phyloP scores from a whole-genome alignment of 176 grass and related monocot genomes.

The Typha latifolia region DNA sequence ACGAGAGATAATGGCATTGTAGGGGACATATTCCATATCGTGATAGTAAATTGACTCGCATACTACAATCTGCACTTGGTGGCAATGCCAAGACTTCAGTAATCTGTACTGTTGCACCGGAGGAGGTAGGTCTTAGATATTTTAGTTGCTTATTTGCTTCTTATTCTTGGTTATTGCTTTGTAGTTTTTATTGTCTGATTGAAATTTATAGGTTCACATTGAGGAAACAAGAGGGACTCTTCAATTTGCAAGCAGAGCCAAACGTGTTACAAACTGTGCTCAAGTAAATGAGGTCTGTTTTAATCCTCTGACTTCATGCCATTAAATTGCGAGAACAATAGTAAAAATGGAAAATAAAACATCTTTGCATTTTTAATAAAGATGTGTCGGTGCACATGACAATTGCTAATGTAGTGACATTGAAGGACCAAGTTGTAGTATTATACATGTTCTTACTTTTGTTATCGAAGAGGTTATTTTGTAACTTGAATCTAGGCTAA shows the following conservation, averaged over 20 bases:
- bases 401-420: not conserved
- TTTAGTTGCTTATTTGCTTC: not conserved
- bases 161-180: not conserved
- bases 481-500: no score
- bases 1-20: conserved; percentile 23
- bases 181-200: not conserved
- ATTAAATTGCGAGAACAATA: not conserved
- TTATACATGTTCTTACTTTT: no score
- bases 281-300: conserved; percentile 86
- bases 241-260: conserved; percentile 96
- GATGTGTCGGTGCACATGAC: not conserved
- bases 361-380: not conserved
- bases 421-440: no score
- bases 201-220: conserved; percentile 46
- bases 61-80: conserved; percentile 92
- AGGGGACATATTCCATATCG: conserved; percentile 98
- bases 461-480: no score
- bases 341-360: not conserved
- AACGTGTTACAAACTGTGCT: conserved; percentile 86
- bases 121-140: conserved; percentile 48
- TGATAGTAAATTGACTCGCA: conserved; percentile 92
- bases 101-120: conserved; percentile 86
- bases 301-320: not conserved
- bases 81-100: conserved; percentile 97
- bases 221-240: conserved; percentile 95